These are phyloP conservation scores for Thielaviopsis populi DNA, from an alignment of 2,329 filamentous ascomycete species.

Conservation along the genomic window DNA sequence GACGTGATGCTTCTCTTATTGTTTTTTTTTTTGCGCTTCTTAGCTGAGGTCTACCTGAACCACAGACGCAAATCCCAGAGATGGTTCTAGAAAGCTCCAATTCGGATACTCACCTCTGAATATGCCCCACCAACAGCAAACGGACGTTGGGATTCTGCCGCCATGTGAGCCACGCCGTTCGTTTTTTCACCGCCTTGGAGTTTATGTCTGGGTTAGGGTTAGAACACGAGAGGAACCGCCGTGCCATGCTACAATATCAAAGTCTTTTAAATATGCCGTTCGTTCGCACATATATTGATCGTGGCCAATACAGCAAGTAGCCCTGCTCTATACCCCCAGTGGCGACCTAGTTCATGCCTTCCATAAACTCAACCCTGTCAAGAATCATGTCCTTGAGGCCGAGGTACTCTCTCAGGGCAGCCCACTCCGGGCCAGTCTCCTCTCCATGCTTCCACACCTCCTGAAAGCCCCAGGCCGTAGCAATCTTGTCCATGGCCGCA, in stretches of 20 bases:
- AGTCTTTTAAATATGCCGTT: neutral
- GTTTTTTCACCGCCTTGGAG: slow-evolving; percentile 4
- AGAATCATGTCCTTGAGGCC: slow-evolving; percentile 76
- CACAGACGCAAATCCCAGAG: slow-evolving; percentile 4
- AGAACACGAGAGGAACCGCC: neutral
- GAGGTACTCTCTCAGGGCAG: slow-evolving; percentile 68
- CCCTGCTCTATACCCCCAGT: neutral
- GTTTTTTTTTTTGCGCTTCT: neutral
- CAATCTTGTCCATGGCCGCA: slow-evolving; percentile 70
- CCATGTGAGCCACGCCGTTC: neutral
- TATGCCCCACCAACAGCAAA: slow-evolving; percentile 3
- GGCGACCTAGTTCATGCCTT: slow-evolving; percentile 54
- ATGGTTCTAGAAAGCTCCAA: slow-evolving; percentile 14
- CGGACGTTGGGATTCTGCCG: slow-evolving; percentile 3
- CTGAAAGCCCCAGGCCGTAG: slow-evolving; percentile 81
- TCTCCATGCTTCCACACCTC: slow-evolving; percentile 68
- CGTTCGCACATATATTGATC: neutral
- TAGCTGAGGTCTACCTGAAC: neutral
- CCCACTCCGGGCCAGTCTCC: slow-evolving; percentile 84
- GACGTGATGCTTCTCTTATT: neutral
- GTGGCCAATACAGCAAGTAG: neutral
- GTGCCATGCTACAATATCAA: neutral
- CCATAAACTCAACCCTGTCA: slow-evolving; percentile 79
- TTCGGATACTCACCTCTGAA: neutral
- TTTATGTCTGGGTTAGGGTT: neutral